Evolutionary conservation across 441 rosid species (phyloP).

Genomic region (Croton setiger): DNA sequence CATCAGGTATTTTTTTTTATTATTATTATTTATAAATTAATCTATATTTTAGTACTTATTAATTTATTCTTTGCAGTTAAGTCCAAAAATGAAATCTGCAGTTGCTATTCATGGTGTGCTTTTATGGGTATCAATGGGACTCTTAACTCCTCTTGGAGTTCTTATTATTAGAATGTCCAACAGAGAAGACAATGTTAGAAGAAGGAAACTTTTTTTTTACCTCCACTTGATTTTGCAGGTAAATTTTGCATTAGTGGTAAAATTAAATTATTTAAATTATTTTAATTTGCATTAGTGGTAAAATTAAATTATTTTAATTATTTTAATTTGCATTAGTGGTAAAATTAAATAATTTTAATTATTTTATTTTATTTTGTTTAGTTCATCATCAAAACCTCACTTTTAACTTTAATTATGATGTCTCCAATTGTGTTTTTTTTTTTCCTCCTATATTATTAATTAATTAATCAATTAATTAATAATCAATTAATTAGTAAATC

Average conservation of each 20-base stretch:
- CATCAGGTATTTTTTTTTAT: conserved; percentile 36
- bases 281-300: too few relatives aligned
- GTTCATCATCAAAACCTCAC: conserved; percentile 33
- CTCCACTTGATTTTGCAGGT: conserved; percentile 73
- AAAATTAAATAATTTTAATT: too few relatives aligned
- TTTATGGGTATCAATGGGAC: conserved; percentile 81
- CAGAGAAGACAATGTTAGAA: conserved; percentile 43
- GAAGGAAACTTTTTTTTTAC: conserved; percentile 49
- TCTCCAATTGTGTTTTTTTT: conserved; percentile 24
- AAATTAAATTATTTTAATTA: too few relatives aligned
- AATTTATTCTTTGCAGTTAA: conserved; percentile 29
- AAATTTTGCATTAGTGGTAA: background rate
- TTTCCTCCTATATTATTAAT: conserved; percentile 4
- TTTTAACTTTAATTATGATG: conserved; percentile 52
- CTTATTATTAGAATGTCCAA: conserved; percentile 63
- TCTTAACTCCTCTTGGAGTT: conserved; percentile 77
- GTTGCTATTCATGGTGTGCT: conserved; percentile 74
- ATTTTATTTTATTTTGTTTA: too few relatives aligned
- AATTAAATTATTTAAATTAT: too few relatives aligned
- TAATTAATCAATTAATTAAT: too few relatives aligned
- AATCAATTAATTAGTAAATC: too few relatives aligned
- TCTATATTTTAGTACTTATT: too few relatives aligned
- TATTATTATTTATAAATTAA: too few relatives aligned
- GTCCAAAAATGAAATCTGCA: conserved; percentile 47
- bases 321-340: too few relatives aligned